phyloP scores from a whole-genome alignment of 1,284 basidiomycete genomes.

The Volvariella surrecta region DNA sequence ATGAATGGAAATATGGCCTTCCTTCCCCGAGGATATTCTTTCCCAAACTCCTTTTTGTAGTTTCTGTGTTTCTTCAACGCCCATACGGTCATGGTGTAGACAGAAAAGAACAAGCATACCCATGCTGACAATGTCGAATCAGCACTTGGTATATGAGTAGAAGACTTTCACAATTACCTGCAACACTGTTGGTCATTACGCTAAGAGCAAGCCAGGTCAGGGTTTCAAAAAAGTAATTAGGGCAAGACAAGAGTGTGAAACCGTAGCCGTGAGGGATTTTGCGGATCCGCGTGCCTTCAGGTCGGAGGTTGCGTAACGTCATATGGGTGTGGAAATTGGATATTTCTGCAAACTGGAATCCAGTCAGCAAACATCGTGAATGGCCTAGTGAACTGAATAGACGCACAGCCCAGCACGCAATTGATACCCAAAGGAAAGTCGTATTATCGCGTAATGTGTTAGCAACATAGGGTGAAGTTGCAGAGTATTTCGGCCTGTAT shows the following conservation, averaged over 20 bases:
- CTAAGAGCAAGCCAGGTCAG: slow-evolving; percentile 72
- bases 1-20: slow-evolving; percentile 81
- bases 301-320: slow-evolving; percentile 77
- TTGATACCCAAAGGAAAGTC: slow-evolving; percentile 60
- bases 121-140: slow-evolving; percentile 35
- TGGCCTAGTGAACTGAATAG: slow-evolving; percentile 1
- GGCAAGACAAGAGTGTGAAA: slow-evolving; percentile 80
- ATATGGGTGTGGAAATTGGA: slow-evolving; percentile 84
- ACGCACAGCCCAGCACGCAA: slow-evolving; percentile 72
- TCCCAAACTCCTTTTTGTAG: slow-evolving; percentile 93
- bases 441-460: slow-evolving; percentile 65
- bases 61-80: slow-evolving; percentile 85
- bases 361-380: slow-evolving; percentile 1
- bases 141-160: background rate
- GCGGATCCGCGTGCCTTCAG: slow-evolving; percentile 72
- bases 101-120: slow-evolving; percentile 64
- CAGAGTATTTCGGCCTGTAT: slow-evolving; percentile 68
- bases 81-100: slow-evolving; percentile 81
- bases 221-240: slow-evolving; percentile 94
- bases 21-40: slow-evolving; percentile 68
- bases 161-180: slow-evolving; percentile 66
- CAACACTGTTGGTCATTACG: slow-evolving; percentile 73
- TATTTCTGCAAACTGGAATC: slow-evolving; percentile 81
- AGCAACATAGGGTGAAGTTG: slow-evolving; percentile 50
- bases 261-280: slow-evolving; percentile 84